These are phyloP conservation scores for Yamadazyma conglobata DNA, from an alignment of 1,139 yeast genomes.

Conservation along the genomic window DNA sequence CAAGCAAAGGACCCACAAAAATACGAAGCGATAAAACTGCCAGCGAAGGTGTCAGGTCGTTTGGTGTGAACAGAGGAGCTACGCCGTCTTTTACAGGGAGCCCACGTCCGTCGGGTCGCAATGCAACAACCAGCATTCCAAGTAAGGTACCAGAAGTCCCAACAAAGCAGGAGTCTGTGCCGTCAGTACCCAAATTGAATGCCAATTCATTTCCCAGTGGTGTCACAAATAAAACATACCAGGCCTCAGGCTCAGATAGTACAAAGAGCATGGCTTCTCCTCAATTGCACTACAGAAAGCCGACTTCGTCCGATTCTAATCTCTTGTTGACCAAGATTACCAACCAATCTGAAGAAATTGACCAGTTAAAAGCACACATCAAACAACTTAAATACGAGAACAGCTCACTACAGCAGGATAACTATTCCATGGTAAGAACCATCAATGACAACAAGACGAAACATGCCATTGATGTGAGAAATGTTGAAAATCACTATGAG, in stretches of 20 bases:
- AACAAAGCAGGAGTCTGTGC: slow-evolving; percentile 1
- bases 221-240: no score
- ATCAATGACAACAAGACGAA: slow-evolving; percentile 4
- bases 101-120: no score
- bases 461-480: slow-evolving; percentile 1
- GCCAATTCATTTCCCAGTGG: no score
- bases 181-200: slow-evolving; percentile 1
- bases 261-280: no score
- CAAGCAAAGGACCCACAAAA: neutral
- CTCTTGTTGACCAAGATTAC: slow-evolving; percentile 8
- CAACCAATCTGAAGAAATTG: slow-evolving; percentile 8
- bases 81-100: no score
- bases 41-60: no score
- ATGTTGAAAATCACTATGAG: slow-evolving; percentile 4
- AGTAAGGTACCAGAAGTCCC: neutral
- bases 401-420: slow-evolving; percentile 9
- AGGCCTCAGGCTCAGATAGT: slow-evolving; percentile 1
- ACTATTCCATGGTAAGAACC: slow-evolving; percentile 7
- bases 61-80: no score
- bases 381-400: slow-evolving; percentile 10
- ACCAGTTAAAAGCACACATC: slow-evolving; percentile 7
- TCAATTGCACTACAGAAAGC: no score
- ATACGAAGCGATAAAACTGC: neutral
- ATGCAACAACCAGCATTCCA: no score
- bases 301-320: slow-evolving; percentile 4